Evolutionary conservation across 2,329 filamentous ascomycete genomes (phyloP).

Genomic region (Penicillium crustosum): DNA sequence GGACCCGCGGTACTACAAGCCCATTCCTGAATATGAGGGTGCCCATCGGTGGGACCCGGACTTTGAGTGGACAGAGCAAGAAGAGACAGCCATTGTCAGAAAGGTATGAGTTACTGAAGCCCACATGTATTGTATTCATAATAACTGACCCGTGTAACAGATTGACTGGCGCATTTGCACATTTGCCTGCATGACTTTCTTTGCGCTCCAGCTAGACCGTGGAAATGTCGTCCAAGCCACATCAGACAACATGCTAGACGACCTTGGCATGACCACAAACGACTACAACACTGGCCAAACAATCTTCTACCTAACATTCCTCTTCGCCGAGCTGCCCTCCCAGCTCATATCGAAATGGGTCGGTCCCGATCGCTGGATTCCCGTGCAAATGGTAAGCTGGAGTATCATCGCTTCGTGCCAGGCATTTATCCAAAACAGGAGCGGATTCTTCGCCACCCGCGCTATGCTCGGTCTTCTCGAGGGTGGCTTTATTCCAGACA

Average conservation of each 20-base stretch:
- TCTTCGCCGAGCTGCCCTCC: constrained; percentile 58
- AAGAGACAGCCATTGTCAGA: constrained; percentile 43
- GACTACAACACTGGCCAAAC: constrained; percentile 48
- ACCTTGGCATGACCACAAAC: constrained; percentile 51
- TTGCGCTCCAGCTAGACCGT: constrained; percentile 63
- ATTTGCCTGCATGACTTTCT: constrained; percentile 60
- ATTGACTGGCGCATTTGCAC: constrained; percentile 46
- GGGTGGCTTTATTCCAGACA: constrained; percentile 54
- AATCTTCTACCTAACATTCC: constrained; percentile 38
- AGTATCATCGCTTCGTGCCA: constrained; percentile 55
- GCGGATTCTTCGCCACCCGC: constrained; percentile 44
- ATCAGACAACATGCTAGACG: constrained; percentile 59
- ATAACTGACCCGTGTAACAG: constrained; percentile 19
- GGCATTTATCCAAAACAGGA: constrained; percentile 50
- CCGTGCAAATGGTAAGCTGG: constrained; percentile 58
- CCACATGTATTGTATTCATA: too few species aligned
- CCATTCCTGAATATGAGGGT: constrained; percentile 48
- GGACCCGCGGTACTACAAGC: constrained; percentile 40
- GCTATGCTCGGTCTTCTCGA: constrained; percentile 52
- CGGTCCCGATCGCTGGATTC: constrained; percentile 61
- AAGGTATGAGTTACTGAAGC: constrained; percentile 30
- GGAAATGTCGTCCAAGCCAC: constrained; percentile 63
- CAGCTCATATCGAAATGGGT: constrained; percentile 61
- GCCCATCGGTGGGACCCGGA: constrained; percentile 51
- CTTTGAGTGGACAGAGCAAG: constrained; percentile 46